Conservation (phyloP, 768 basidiomycete species). For the Boletales sp. region DNA sequence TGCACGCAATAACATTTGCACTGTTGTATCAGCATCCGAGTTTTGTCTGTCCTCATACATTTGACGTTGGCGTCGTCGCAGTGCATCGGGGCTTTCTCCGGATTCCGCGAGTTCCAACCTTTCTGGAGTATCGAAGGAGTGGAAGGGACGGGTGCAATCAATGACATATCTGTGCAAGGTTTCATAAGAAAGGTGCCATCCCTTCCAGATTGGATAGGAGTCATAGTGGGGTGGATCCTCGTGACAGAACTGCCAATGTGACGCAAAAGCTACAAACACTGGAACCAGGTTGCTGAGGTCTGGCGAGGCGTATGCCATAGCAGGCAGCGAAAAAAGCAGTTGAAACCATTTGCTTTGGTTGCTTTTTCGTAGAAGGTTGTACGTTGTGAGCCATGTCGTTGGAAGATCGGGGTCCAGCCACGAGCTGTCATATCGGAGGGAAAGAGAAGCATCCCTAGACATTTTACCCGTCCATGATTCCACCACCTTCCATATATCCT, state of each 20-base stretch:
- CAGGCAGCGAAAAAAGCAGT: constrained; percentile 28
- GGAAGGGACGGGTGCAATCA: not conserved
- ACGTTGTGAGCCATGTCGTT: constrained; percentile 23
- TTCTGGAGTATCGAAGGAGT: no score
- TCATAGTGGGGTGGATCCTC: constrained; percentile 6
- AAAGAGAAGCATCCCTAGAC: not conserved
- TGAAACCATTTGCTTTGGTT: constrained; percentile 8
- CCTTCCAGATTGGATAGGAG: not conserved
- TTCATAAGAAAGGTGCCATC: not conserved
- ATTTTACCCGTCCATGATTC: not conserved
- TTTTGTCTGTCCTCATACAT: not conserved
- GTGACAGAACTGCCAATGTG: constrained; percentile 1
- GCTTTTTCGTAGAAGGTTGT: constrained; percentile 18
- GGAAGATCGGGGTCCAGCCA: constrained; percentile 24
- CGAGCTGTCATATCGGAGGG: constrained; percentile 16
- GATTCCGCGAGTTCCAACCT: no score
- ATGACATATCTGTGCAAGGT: not conserved
- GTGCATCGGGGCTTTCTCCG: not conserved
- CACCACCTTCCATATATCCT: not conserved
- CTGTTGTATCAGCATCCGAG: not conserved
- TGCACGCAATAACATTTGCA: not conserved
- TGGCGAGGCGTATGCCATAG: constrained; percentile 23
- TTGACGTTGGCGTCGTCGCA: not conserved
- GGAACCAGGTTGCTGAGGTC: constrained; percentile 9
- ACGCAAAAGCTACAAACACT: constrained; percentile 29